phyloP scores from a whole-genome alignment of 345 rosid genomes.

The Populus tremula region DNA sequence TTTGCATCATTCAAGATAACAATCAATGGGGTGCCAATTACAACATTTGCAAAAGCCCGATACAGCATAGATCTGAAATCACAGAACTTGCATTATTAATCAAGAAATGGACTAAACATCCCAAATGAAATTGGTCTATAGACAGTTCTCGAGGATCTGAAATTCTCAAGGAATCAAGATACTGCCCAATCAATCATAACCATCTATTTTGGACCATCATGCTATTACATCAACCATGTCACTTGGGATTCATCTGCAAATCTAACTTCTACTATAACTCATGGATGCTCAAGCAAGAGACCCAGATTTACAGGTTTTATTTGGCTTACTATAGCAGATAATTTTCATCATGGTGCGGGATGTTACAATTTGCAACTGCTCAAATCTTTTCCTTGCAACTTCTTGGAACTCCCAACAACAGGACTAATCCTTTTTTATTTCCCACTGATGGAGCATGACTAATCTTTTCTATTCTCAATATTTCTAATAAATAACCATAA shows the following conservation, averaged over 20 bases:
- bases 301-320: no score
- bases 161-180: no score
- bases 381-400: no score
- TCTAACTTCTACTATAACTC: background rate
- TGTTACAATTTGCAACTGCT: no score
- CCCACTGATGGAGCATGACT: background rate
- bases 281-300: background rate
- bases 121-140: background rate
- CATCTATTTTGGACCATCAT: no score
- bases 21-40: slow-evolving; percentile 59
- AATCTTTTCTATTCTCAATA: background rate
- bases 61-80: slow-evolving; percentile 58
- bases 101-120: background rate
- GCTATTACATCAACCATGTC: no score
- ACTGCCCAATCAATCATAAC: no score
- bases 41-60: slow-evolving; percentile 65
- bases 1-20: slow-evolving; percentile 63
- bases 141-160: background rate
- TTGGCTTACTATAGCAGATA: no score
- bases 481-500: background rate
- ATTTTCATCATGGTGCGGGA: no score
- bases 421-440: background rate
- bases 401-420: background rate
- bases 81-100: slow-evolving; percentile 10
- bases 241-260: no score